Base-by-base conservation (phyloP, 768 basidiomycete genomes). In the Lactarius evosmus region DNA sequence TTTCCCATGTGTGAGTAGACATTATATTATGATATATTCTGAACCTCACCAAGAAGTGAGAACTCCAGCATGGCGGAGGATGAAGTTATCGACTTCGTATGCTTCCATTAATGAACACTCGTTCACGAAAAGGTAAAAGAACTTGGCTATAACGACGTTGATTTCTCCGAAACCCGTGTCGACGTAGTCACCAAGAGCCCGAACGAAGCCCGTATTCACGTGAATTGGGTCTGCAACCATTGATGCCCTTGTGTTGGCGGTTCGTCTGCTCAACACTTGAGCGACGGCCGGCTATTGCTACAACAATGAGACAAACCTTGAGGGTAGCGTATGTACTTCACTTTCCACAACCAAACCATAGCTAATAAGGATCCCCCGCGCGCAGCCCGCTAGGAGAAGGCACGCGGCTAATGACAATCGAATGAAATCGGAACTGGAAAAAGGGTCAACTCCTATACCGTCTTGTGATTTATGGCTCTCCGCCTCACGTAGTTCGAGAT, bases 1-100 rank as follows among this genome's bases (percentile, higher is more conserved):
- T 92, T 62, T 7, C 36, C 46, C 3, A 46, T 4, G 6, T 50
- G 66, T 51, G 59, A 62, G 40, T 25, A 55, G 7, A 4, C 27
- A 36, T 16, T 8, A 7, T 14, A 7, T 38, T 36, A 27, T 51
- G 32, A 52, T 33, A 51, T n/a, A 56, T 41, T 40, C 5, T 6
- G n/a, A 8, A 9, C 58, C 79, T 62, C 70, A 91, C 89, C 88
- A 89, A 32, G 75, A 72, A 29, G 80, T 79, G n/a, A 92, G 75
- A 19, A 83, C 71, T 46, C 74, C 73, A 14, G 82, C 85, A 66
- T 89, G 88, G 53, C 82, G 80, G 34, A 89, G 71, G 33, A 90
- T 80, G 68, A 91, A 89, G 70, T 89, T 88, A 69, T 89, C 88
- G 2, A 87, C 78, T 73, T 89, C 89, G 67, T 87, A 81, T 1